Evolutionary conservation across 2,329 filamentous ascomycete genomes (phyloP).

Genomic region (Xylariaceae sp.): DNA sequence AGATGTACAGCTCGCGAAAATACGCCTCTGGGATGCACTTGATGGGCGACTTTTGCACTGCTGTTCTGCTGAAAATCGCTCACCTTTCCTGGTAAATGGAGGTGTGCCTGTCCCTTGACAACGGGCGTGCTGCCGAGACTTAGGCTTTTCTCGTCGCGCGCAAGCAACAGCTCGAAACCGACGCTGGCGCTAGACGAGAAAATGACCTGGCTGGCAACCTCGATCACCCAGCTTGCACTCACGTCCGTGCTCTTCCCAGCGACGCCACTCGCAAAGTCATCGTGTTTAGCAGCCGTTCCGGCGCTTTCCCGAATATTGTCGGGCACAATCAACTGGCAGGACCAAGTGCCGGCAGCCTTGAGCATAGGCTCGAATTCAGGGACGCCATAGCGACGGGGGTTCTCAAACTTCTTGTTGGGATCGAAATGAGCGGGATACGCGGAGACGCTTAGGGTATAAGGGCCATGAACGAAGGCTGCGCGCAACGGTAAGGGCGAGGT

Average conservation of each 20-base stretch:
- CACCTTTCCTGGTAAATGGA: conserved; percentile 63
- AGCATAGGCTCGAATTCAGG: conserved; percentile 95
- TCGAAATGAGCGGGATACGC: conserved; percentile 80
- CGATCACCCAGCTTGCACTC: conserved; percentile 68
- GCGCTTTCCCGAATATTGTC: conserved; percentile 67
- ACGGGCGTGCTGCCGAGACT: conserved; percentile 53
- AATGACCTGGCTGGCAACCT: conserved; percentile 86
- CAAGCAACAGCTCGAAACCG: conserved; percentile 79
- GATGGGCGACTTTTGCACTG: conserved; percentile 53
- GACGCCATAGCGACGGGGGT: conserved; percentile 64
- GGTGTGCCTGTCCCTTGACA: conserved; percentile 42
- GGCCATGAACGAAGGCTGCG: conserved; percentile 93
- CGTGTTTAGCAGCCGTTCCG: conserved; percentile 40
- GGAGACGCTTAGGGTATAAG: conserved; percentile 83
- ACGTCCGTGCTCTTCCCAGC: conserved; percentile 51
- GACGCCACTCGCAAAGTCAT: conserved; percentile 42
- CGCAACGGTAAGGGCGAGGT: conserved; percentile 84
- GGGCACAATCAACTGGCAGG: conserved; percentile 72
- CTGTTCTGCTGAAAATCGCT: conserved; percentile 68
- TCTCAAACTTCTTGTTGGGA: conserved; percentile 71
- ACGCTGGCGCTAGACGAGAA: conserved; percentile 88
- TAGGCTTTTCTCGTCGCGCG: conserved; percentile 78
- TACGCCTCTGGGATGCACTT: conserved; percentile 65
- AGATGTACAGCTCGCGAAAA: conserved; percentile 77
- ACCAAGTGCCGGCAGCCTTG: conserved; percentile 87